These are phyloP conservation scores for Staphylotrichum longicolle DNA, from an alignment of 495 filamentous ascomycete genomes.

Conservation along the genomic window DNA sequence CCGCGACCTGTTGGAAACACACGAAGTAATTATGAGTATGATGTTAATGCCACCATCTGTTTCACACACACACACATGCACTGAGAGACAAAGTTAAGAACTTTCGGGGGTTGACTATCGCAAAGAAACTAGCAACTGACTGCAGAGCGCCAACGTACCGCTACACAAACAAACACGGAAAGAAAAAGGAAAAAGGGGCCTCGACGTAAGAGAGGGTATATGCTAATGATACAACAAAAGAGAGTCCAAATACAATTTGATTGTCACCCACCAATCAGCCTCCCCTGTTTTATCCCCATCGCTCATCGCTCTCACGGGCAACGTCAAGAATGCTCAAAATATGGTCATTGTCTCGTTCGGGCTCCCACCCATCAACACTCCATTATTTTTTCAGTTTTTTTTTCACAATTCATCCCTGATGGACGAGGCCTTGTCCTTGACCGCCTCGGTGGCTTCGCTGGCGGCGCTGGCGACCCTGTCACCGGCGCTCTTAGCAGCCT, in stretches of 20 bases:
- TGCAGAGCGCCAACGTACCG: not conserved
- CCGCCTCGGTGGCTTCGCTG: constrained; percentile 46
- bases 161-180: not conserved
- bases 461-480: constrained; percentile 38
- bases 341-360: constrained; percentile 21
- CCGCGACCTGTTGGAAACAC: too few relatives aligned
- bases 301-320: not conserved
- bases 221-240: constrained; percentile 13
- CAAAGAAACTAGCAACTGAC: too few relatives aligned
- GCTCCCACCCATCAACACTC: too few relatives aligned
- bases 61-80: too few relatives aligned
- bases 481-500: constrained; percentile 33
- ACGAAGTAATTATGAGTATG: too few relatives aligned
- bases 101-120: too few relatives aligned
- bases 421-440: constrained; percentile 39
- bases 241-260: constrained; percentile 15
- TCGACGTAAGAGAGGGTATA: constrained; percentile 18
- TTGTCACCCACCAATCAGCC: not conserved
- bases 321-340: constrained; percentile 2
- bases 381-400: too few relatives aligned
- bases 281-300: not conserved
- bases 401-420: constrained; percentile 59
- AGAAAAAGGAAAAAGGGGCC: not conserved
- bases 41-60: too few relatives aligned
- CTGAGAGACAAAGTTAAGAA: too few relatives aligned